phyloP scores from a whole-genome alignment of 805 yeast species.

The Cyberlindnera saturnus region DNA sequence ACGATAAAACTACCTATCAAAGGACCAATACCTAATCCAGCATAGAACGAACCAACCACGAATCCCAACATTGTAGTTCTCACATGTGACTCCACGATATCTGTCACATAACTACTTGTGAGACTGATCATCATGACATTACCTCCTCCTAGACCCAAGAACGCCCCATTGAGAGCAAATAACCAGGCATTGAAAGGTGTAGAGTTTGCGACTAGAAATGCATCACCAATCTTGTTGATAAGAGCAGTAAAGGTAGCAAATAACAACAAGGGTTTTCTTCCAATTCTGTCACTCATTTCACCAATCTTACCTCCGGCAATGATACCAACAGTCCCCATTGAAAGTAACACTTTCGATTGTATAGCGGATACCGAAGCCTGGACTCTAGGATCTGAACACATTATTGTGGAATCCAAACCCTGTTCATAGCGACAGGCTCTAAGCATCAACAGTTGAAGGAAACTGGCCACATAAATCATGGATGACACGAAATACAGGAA shows the following conservation, averaged over 20 bases:
- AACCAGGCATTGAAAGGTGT: slow-evolving; percentile 31
- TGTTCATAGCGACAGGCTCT: slow-evolving; percentile 24
- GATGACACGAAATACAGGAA: slow-evolving; percentile 38
- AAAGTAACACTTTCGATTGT: slow-evolving; percentile 37
- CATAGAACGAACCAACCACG: slow-evolving; percentile 50
- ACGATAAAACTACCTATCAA: slow-evolving; percentile 41
- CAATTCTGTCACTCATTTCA: slow-evolving; percentile 55
- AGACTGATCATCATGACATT: slow-evolving; percentile 47
- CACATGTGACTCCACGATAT: slow-evolving; percentile 57
- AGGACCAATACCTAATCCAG: slow-evolving; percentile 64
- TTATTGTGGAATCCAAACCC: slow-evolving; percentile 13
- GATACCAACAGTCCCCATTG: slow-evolving; percentile 39
- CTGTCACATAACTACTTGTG: slow-evolving; percentile 66
- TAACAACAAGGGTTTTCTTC: slow-evolving; percentile 47
- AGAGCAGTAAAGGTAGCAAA: slow-evolving; percentile 24
- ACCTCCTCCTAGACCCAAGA: slow-evolving; percentile 61
- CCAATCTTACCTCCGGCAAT: slow-evolving; percentile 60
- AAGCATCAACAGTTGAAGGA: slow-evolving; percentile 27
- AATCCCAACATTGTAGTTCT: slow-evolving; percentile 56
- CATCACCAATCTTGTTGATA: slow-evolving; percentile 16
- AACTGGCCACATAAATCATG: slow-evolving; percentile 35
- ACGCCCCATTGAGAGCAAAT: slow-evolving; percentile 37
- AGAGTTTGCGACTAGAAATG: slow-evolving; percentile 27
- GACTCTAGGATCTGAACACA: slow-evolving; percentile 34
- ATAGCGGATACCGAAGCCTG: slow-evolving; percentile 43